phyloP scores from a whole-genome alignment of 1,284 basidiomycete species.

The Melanopsichium pennsylvanicum region DNA sequence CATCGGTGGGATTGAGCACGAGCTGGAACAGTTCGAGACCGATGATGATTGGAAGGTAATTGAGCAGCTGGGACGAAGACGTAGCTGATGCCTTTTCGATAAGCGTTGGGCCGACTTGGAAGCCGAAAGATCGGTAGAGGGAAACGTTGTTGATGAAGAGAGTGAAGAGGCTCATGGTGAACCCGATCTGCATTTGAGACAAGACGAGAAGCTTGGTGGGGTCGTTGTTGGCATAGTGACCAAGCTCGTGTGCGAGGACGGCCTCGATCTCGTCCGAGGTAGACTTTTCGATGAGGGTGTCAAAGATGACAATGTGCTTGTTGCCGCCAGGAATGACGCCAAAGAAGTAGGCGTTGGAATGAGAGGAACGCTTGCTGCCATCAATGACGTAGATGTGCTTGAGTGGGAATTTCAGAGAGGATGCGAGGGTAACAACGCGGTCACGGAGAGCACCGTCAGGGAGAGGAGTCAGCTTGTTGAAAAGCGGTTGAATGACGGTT shows the following conservation, averaged over 20 bases:
- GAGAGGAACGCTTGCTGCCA: constrained; percentile 90
- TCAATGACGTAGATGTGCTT: constrained; percentile 97
- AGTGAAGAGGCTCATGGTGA: constrained; percentile 86
- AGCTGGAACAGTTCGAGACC: constrained; percentile 64
- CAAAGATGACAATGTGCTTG: constrained; percentile 83
- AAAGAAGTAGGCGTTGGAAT: constrained; percentile 79
- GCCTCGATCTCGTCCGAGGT: constrained; percentile 72
- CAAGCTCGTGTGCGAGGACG: constrained; percentile 81
- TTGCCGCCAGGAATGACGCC: constrained; percentile 62
- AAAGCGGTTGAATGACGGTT: constrained; percentile 89
- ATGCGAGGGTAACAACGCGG: constrained; percentile 58
- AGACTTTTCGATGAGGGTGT: constrained; percentile 91
- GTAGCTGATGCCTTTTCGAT: constrained; percentile 33
- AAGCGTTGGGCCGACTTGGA: constrained; percentile 66
- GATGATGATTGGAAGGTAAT: constrained; percentile 60
- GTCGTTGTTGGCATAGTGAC: constrained; percentile 73
- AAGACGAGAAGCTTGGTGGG: constrained; percentile 85
- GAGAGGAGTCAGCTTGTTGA: constrained; percentile 94
- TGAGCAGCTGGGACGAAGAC: constrained; percentile 19
- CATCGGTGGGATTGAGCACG: constrained; percentile 57
- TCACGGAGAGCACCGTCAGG: constrained; percentile 62
- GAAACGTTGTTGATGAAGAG: constrained; percentile 83
- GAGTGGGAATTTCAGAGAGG: constrained; percentile 83
- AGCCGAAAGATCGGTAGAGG: constrained; percentile 85
- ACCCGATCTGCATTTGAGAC: constrained; percentile 84